Conservation (phyloP, 208 protist species). For the Leptomonas seymouri region DNA sequence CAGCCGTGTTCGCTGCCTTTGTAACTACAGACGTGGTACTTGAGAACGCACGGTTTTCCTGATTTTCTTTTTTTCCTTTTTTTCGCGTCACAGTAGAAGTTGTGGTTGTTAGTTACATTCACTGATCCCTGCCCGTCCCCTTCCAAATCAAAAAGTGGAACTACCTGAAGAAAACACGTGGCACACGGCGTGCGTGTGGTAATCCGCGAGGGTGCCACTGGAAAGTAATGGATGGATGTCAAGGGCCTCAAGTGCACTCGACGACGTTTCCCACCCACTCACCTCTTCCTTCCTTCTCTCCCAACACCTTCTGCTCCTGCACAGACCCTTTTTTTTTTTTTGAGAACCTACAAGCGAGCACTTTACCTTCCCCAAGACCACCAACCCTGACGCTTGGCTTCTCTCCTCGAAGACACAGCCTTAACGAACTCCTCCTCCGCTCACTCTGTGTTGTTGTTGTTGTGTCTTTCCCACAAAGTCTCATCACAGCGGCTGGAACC, state of each 20-base stretch:
- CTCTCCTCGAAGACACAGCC: not conserved
- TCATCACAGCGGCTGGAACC: not conserved
- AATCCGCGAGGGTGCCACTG: not conserved
- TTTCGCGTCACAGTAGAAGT: not conserved
- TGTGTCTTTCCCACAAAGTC: not conserved
- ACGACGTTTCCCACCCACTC: not conserved
- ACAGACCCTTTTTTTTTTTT: too few species aligned
- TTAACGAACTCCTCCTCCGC: not conserved
- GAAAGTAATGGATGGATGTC: not conserved
- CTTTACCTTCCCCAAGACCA: too few species aligned
- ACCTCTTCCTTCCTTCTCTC: conserved; percentile 4
- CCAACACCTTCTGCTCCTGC: too few species aligned
- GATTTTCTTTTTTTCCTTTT: not conserved
- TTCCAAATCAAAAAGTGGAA: too few species aligned
- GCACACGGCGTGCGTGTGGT: not conserved
- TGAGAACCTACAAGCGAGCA: too few species aligned
- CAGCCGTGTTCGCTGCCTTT: too few species aligned
- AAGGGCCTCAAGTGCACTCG: not conserved
- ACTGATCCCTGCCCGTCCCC: too few species aligned
- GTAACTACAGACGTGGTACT: too few species aligned
- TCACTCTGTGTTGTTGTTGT: not conserved
- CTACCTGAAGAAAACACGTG: too few species aligned
- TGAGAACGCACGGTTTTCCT: not conserved
- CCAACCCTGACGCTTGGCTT: not conserved
- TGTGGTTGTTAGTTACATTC: not conserved